These are phyloP conservation scores for Scheffersomyces quercinus DNA, from an alignment of 1,139 yeast species.

Conservation along the genomic window DNA sequence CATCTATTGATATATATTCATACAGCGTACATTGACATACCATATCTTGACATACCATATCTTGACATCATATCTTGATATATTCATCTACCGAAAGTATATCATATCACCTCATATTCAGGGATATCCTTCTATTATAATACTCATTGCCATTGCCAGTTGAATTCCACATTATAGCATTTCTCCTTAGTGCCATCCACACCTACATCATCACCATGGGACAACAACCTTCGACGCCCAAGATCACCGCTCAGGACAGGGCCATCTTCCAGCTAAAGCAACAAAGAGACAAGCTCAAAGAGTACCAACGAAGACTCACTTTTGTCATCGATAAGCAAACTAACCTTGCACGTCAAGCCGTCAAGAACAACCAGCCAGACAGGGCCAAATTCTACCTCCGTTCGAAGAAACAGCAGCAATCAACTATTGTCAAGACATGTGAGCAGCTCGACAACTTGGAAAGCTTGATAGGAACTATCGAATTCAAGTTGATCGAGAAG, in stretches of 20 bases:
- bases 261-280: slow-evolving; percentile 84
- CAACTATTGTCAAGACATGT: slow-evolving; percentile 65
- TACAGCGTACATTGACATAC: too few species aligned
- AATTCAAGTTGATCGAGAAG: slow-evolving; percentile 83
- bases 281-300: slow-evolving; percentile 81
- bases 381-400: slow-evolving; percentile 72
- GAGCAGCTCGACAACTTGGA: slow-evolving; percentile 80
- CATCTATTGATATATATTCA: too few species aligned
- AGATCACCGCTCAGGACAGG: slow-evolving; percentile 77
- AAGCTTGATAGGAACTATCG: slow-evolving; percentile 70
- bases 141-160: too few species aligned
- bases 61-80: too few species aligned
- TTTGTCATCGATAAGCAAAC: slow-evolving; percentile 58
- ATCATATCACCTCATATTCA: too few species aligned
- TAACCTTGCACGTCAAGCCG: slow-evolving; percentile 57
- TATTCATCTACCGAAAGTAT: too few species aligned
- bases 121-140: too few species aligned
- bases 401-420: slow-evolving; percentile 79
- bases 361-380: slow-evolving; percentile 52
- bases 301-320: slow-evolving; percentile 66
- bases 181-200: too few species aligned
- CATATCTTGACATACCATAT: too few species aligned
- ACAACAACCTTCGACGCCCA: slow-evolving; percentile 48
- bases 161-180: too few species aligned
- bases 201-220: slow-evolving; percentile 45